Percentiles rank a stretch among this genome's conserved stretches.
phyloP scores from a whole-genome alignment of 331 rosid genomes.

The Malus hybrid region DNA sequence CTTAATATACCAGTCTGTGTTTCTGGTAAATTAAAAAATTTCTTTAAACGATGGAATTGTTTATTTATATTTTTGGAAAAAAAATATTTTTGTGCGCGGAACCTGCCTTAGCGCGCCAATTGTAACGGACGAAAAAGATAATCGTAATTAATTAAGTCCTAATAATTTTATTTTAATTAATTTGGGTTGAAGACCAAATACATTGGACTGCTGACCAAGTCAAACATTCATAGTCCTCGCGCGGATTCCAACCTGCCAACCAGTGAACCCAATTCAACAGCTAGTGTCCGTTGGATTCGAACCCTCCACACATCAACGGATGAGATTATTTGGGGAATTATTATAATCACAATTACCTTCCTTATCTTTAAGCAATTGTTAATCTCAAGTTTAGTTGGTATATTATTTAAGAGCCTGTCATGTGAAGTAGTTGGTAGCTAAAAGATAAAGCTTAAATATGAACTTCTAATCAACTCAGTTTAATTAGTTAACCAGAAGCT shows the following conservation, averaged over 20 bases:
- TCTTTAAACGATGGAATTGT: too few species aligned
- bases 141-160: not conserved
- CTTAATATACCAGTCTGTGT: too few species aligned
- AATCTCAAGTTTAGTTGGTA: not conserved
- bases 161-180: not conserved
- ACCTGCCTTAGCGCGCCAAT: not conserved
- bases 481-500: not conserved
- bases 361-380: not conserved
- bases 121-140: not conserved
- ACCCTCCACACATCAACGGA: conserved; percentile 13
- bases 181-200: not conserved
- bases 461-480: not conserved
- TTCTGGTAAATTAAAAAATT: fast-evolving
- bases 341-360: not conserved
- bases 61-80: not conserved
- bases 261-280: conserved; percentile 48
- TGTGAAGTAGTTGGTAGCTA: not conserved
- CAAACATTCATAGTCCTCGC: conserved; percentile 9
- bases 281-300: conserved; percentile 10
- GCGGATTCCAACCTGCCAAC: conserved; percentile 5
- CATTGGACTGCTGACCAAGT: conserved; percentile 14
- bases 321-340: not conserved
- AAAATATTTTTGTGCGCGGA: too few species aligned
- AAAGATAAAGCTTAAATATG: not conserved
- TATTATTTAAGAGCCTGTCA: not conserved